phyloP scores from a whole-genome alignment of 805 yeast species.

The Metschnikowia anglica region DNA sequence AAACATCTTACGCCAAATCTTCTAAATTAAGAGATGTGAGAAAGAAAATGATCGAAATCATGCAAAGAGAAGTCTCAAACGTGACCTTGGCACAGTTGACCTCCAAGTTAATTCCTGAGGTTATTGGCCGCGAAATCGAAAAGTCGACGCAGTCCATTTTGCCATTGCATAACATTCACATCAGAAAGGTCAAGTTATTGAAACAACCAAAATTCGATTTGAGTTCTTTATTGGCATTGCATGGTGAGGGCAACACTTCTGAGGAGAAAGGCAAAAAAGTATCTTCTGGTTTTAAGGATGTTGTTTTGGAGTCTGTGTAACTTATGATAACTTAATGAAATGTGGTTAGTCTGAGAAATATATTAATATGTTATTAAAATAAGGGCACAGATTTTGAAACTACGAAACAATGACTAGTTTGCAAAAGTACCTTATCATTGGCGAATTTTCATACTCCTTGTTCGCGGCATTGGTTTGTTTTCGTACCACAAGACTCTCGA shows the following conservation, averaged over 20 bases:
- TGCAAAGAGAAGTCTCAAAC: conserved; percentile 94
- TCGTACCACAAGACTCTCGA: no score
- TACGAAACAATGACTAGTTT: neutral
- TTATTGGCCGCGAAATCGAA: conserved; percentile 97
- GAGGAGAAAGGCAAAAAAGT: conserved; percentile 98
- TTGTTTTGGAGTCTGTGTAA: conserved; percentile 94
- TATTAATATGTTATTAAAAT: no score
- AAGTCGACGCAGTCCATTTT: conserved; percentile 91
- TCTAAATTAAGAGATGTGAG: conserved; percentile 97
- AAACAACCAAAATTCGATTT: conserved; percentile 99
- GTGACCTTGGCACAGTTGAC: conserved; percentile 95
- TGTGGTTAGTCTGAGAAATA: no score
- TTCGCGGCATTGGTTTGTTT: no score
- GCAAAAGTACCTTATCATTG: neutral
- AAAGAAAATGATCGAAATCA: conserved; percentile 94
- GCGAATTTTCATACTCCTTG: no score
- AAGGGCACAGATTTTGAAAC: no score
- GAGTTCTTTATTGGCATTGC: conserved; percentile 93
- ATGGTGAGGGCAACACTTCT: conserved; percentile 82
- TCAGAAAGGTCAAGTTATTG: conserved; percentile 97
- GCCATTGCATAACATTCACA: conserved; percentile 98
- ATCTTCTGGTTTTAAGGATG: conserved; percentile 97
- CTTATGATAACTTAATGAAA: conserved; percentile 7
- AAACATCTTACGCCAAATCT: conserved; percentile 96
- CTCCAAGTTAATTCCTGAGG: conserved; percentile 97